Percentiles rank a stretch among this genome's conserved stretches.
Conservation (phyloP, 2,329 filamentous ascomycete genomes). For the Scorias spongiosa region DNA sequence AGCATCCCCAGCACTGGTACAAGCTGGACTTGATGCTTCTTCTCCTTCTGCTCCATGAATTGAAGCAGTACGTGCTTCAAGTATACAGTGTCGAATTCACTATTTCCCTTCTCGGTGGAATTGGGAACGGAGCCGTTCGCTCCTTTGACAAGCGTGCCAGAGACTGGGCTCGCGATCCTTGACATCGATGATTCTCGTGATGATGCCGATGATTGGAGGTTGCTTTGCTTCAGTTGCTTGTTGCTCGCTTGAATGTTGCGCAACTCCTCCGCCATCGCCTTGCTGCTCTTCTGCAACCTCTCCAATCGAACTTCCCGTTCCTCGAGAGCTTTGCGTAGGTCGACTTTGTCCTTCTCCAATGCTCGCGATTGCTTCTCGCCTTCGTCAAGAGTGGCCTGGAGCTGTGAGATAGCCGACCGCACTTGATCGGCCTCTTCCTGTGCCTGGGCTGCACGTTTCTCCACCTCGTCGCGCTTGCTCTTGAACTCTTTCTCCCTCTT, state of each 20-base stretch:
- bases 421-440: conserved; percentile 61
- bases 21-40: conserved; percentile 57
- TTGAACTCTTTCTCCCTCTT: conserved; percentile 60
- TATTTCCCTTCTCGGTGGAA: conserved; percentile 11
- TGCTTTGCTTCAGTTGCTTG: conserved; percentile 21
- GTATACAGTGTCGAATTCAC: conserved; percentile 46
- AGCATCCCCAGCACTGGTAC: conserved; percentile 65
- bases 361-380: conserved; percentile 73
- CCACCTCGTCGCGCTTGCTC: conserved; percentile 58
- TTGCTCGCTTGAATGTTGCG: conserved; percentile 30
- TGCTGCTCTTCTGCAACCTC: conserved; percentile 56
- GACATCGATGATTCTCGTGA: conserved; percentile 42
- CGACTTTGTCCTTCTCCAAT: conserved; percentile 66
- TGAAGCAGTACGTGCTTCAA: conserved; percentile 69
- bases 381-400: conserved; percentile 70
- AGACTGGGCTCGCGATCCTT: conserved; percentile 29
- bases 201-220: conserved; percentile 38
- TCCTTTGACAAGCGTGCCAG: conserved; percentile 11
- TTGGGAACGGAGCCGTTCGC: conserved; percentile 13
- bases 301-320: conserved; percentile 65
- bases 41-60: conserved; percentile 69
- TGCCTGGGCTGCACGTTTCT: conserved; percentile 52
- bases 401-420: conserved; percentile 57
- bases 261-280: conserved; percentile 44
- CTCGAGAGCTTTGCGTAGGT: conserved; percentile 61